Evolutionary conservation across 73 alveolate genomes (phyloP).

Genomic region (Tetrahymena borealis): DNA sequence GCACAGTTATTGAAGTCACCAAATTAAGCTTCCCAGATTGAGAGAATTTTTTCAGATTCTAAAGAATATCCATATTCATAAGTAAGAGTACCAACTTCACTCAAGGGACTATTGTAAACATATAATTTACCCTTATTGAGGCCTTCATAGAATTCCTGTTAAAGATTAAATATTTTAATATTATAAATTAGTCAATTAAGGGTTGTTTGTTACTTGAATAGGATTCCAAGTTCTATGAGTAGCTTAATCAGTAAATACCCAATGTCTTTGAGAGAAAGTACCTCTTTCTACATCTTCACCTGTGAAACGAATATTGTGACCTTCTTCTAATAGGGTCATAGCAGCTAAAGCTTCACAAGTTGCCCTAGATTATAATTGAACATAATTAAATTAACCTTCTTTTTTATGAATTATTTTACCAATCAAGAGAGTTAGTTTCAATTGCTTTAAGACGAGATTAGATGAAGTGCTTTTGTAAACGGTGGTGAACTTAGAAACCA

Average conservation of each 20-base stretch:
- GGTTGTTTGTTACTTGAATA: slow-evolving; percentile 20
- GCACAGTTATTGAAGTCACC: slow-evolving; percentile 49
- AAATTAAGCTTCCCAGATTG: slow-evolving; percentile 92
- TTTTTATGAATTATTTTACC: background rate
- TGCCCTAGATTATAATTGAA: background rate
- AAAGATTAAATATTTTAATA: too few relatives aligned
- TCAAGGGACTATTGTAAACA: slow-evolving; percentile 57
- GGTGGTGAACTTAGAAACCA: slow-evolving; percentile 23
- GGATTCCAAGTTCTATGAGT: slow-evolving; percentile 55
- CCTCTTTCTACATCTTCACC: slow-evolving; percentile 98
- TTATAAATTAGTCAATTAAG: background rate
- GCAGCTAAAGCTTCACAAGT: slow-evolving; percentile 39
- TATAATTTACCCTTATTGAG: slow-evolving; percentile 43
- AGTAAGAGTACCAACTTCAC: slow-evolving; percentile 65
- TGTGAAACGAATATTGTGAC: slow-evolving; percentile 68
- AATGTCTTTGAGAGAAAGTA: slow-evolving; percentile 93
- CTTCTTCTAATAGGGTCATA: slow-evolving; percentile 31
- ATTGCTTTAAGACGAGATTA: slow-evolving; percentile 13
- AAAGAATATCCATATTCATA: slow-evolving; percentile 70
- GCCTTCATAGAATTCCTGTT: background rate
- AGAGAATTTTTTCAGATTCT: slow-evolving; percentile 72
- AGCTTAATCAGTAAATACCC: slow-evolving; percentile 56
- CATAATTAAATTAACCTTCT: background rate
- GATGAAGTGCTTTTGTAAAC: slow-evolving; percentile 28
- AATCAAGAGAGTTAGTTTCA: slow-evolving; percentile 10